Evolutionary conservation across 768 basidiomycete species (phyloP), one percentile per base, ranked within the genome.

Genomic region (Galerina marginata): DNA sequence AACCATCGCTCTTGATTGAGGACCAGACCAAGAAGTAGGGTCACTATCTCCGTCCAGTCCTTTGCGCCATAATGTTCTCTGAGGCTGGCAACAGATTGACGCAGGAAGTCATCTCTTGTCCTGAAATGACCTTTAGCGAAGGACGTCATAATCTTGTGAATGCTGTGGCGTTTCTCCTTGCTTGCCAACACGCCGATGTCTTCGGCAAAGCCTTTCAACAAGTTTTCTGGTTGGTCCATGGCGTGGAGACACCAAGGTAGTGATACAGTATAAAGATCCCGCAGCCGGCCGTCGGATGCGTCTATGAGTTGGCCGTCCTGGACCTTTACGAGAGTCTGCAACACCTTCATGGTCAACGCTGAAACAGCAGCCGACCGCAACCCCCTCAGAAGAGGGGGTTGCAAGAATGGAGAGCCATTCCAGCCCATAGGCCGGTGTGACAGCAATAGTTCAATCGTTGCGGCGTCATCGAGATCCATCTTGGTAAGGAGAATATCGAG

Each of bases 51-150:
- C 2, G 90, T 83, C 86, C 92, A 92, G 65, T 87, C 79, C 52
- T 91, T 83, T 3, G 79, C 79, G 0, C 87, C 86, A 68, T 93
- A 95, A 72, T 93, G 88, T 69, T 97, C 95, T 20, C 94, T 87
- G 39, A 98, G 81, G 65, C 91, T 89, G 2, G 86, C 81, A 20
- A 94, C 88, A 0, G 93, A 94, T 70, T 97, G 94, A 4, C 93
- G 87, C 59, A 96, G 83, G 76, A 96, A 96, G 74, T 97, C 95
- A 54, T 98, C 95, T 68, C 89, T 89, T 2, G 94, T 94, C 49
- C 95, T 83, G 81, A 98, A 97, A 52, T 92, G 89, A 20, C 82
- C 80, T 73, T 93, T 93, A 56, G 91, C 86, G 66, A 96, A 96
- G 3, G 93, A 95, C 4, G 82, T 88, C 90, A 96, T 92, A 68